These are phyloP conservation scores for Mycena epipterygia DNA, from an alignment of 768 basidiomycete species.

Conservation along the genomic window DNA sequence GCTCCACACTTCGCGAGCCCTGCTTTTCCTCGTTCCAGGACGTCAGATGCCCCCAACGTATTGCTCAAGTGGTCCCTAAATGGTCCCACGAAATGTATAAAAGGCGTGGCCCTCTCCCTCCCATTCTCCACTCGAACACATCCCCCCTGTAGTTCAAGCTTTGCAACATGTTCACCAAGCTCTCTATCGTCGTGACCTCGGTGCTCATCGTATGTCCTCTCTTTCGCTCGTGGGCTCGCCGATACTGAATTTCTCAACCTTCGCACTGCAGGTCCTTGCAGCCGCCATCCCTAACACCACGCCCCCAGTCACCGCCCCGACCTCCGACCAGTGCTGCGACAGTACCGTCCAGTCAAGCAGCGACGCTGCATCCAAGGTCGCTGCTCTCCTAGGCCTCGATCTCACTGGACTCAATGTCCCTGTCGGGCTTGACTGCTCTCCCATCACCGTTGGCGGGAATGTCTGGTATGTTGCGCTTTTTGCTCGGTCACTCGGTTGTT, in stretches of 20 bases:
- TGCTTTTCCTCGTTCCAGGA: no score
- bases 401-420: neutral
- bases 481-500: no score
- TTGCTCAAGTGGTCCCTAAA: no score
- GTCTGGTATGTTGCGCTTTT: neutral
- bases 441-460: neutral
- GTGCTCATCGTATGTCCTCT: no score
- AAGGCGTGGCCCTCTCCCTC: no score
- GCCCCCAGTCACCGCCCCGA: neutral
- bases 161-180: conserved; percentile 8
- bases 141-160: conserved; percentile 9
- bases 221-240: no score
- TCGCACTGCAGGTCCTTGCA: no score
- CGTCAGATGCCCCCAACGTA: no score
- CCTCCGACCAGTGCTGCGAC: neutral
- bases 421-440: neutral
- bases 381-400: neutral
- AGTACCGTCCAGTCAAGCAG: neutral
- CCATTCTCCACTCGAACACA: conserved; percentile 25
- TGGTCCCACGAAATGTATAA: no score
- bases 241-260: no score
- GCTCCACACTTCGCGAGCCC: no score
- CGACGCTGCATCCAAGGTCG: neutral
- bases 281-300: neutral
- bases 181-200: neutral